phyloP scores from a whole-genome alignment of 2,329 filamentous ascomycete genomes.

The Orbilia blumenaviensis region DNA sequence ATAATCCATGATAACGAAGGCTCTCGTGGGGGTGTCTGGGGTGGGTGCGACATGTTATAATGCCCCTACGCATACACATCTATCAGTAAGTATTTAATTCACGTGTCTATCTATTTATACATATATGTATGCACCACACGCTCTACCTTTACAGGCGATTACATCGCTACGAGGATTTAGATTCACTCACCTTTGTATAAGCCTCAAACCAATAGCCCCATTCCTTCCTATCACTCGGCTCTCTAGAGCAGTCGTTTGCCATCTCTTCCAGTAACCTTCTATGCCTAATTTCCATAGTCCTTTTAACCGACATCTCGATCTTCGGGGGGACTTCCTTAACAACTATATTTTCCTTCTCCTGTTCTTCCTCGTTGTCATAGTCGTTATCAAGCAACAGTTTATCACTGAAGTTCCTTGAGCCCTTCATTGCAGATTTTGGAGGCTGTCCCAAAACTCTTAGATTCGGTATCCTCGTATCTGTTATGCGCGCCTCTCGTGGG shows the following conservation, averaged over 20 bases:
- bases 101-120: background rate
- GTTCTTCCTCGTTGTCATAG: background rate
- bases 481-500: slow-evolving; percentile 37
- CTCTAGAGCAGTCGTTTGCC: slow-evolving; percentile 42
- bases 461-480: slow-evolving; percentile 6
- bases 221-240: slow-evolving; percentile 26
- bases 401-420: background rate
- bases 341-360: background rate
- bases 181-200: slow-evolving; percentile 38
- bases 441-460: background rate
- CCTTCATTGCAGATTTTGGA: slow-evolving; percentile 1
- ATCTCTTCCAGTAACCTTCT: slow-evolving; percentile 43
- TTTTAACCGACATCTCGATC: background rate
- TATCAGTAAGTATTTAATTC: background rate
- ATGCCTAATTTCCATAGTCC: slow-evolving; percentile 38
- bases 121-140: background rate
- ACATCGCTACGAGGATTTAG: background rate
- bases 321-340: background rate
- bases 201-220: slow-evolving; percentile 52
- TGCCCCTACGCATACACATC: slow-evolving; percentile 56
- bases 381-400: too few relatives aligned
- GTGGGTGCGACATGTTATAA: slow-evolving; percentile 60
- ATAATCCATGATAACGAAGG: slow-evolving; percentile 55
- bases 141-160: background rate
- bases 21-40: slow-evolving; percentile 58